A percentile compares a stretch with the other conserved stretches of the same genome.
Conservation (phyloP, 1,139 yeast genomes). For the Yamadazyma jaroonii region DNA sequence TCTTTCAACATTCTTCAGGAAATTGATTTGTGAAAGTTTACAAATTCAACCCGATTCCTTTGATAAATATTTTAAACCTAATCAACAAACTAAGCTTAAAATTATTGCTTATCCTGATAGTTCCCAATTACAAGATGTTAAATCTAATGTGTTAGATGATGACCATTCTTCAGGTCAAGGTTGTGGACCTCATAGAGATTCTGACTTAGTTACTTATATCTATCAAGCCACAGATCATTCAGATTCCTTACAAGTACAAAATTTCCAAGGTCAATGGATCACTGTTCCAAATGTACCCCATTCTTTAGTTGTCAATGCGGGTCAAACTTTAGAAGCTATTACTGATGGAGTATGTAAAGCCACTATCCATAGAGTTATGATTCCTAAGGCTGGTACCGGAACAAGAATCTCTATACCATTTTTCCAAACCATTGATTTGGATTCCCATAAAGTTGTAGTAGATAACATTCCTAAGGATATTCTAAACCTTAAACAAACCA, state of each 20-base stretch:
- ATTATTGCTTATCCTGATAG: slow-evolving; percentile 51
- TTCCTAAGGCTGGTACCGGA: slow-evolving; percentile 53
- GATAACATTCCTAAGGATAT: slow-evolving; percentile 31
- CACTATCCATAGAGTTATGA: slow-evolving; percentile 63
- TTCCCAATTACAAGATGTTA: slow-evolving; percentile 21
- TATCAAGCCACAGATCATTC: slow-evolving; percentile 52
- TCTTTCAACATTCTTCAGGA: slow-evolving; percentile 41
- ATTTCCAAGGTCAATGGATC: slow-evolving; percentile 63
- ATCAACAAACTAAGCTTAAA: slow-evolving; percentile 56
- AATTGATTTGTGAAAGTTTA: slow-evolving; percentile 53
- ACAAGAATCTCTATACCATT: slow-evolving; percentile 54
- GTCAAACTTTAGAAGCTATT: slow-evolving; percentile 54
- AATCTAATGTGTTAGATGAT: slow-evolving; percentile 35
- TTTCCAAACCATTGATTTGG: slow-evolving; percentile 53
- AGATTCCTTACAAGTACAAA: slow-evolving; percentile 59
- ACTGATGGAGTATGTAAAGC: slow-evolving; percentile 58
- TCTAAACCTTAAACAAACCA: slow-evolving; percentile 25
- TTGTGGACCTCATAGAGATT: slow-evolving; percentile 70
- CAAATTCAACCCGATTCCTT: slow-evolving; percentile 46
- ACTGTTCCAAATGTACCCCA: slow-evolving; percentile 44
- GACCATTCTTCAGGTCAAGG: slow-evolving; percentile 54
- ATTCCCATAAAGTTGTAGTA: slow-evolving; percentile 35
- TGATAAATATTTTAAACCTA: slow-evolving; percentile 47
- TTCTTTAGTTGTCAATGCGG: slow-evolving; percentile 51
- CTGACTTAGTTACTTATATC: slow-evolving; percentile 61